A percentile compares a stretch with the other conserved stretches of the same genome.
Conservation (phyloP, 2,329 filamentous ascomycete genomes). For the Alternaria sp. region DNA sequence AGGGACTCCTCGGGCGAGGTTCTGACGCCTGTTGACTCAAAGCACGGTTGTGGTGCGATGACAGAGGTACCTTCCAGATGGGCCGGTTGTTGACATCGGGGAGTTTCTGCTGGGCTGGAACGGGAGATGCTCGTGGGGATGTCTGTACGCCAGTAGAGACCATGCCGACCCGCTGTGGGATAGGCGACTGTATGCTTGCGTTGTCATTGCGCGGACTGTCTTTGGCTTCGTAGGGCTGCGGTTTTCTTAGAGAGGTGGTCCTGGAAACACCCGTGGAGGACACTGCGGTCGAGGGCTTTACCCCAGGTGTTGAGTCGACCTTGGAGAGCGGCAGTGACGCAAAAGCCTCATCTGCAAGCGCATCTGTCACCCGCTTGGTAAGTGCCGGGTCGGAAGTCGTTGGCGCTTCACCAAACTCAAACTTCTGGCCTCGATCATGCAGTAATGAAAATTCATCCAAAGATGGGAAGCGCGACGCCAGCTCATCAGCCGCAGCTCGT, state of each 20-base stretch:
- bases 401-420: constrained; percentile 70
- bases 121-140: constrained; percentile 56
- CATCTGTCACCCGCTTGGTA: constrained; percentile 73
- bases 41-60: constrained; percentile 52
- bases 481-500: constrained; percentile 70
- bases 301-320: constrained; percentile 34
- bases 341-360: constrained; percentile 86
- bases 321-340: constrained; percentile 52
- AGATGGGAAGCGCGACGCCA: constrained; percentile 85
- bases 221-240: constrained; percentile 26
- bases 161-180: constrained; percentile 60
- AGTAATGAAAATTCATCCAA: constrained; percentile 91
- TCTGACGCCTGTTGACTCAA: constrained; percentile 57
- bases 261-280: constrained; percentile 40
- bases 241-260: constrained; percentile 40
- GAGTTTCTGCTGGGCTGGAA: constrained; percentile 37
- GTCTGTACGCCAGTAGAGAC: constrained; percentile 85
- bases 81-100: constrained; percentile 53
- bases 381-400: constrained; percentile 56
- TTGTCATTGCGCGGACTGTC: constrained; percentile 35
- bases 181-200: constrained; percentile 50
- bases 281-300: constrained; percentile 37
- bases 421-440: constrained; percentile 82
- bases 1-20: constrained; percentile 43
- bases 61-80: constrained; percentile 61